These are phyloP conservation scores for Auricularia cornea DNA, from an alignment of 768 basidiomycete species.

Conservation along the genomic window DNA sequence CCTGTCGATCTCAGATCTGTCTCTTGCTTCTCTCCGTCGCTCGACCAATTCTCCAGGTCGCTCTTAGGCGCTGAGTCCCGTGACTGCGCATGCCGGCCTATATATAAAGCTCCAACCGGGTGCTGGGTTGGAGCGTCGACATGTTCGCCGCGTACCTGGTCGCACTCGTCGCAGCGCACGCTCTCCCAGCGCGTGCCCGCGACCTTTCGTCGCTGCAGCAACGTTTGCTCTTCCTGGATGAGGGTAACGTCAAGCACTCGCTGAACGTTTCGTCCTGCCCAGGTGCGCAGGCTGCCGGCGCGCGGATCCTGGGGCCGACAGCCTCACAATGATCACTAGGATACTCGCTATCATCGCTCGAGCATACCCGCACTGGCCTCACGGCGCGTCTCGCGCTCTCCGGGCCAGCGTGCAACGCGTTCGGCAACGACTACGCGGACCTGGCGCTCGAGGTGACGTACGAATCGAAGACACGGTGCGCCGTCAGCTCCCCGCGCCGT, in stretches of 20 bases:
- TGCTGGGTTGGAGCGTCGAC: no score
- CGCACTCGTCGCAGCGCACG: neutral
- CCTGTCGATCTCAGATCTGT: no score
- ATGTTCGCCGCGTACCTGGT: no score
- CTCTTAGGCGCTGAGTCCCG: no score
- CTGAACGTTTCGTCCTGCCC: conserved; percentile 25
- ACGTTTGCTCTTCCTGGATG: neutral
- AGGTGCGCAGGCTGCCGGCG: conserved; percentile 12
- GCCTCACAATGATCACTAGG: conserved; percentile 27
- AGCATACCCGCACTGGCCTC: conserved; percentile 39
- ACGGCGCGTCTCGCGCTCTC: conserved; percentile 46
- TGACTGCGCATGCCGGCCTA: no score
- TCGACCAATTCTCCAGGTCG: no score
- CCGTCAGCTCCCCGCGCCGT: neutral
- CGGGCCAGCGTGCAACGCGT: conserved; percentile 54
- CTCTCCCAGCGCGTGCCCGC: neutral
- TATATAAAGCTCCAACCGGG: no score
- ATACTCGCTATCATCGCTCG: conserved; percentile 41
- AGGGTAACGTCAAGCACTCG: conserved; percentile 13
- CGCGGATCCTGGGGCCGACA: neutral
- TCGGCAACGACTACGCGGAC: conserved; percentile 48
- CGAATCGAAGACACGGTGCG: conserved; percentile 44
- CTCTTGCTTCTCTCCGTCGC: no score
- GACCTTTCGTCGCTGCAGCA: neutral
- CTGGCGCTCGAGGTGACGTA: conserved; percentile 63